These are phyloP conservation scores for Dichotomopilus funicola DNA, from an alignment of 2,329 filamentous ascomycete species.

Conservation along the genomic window DNA sequence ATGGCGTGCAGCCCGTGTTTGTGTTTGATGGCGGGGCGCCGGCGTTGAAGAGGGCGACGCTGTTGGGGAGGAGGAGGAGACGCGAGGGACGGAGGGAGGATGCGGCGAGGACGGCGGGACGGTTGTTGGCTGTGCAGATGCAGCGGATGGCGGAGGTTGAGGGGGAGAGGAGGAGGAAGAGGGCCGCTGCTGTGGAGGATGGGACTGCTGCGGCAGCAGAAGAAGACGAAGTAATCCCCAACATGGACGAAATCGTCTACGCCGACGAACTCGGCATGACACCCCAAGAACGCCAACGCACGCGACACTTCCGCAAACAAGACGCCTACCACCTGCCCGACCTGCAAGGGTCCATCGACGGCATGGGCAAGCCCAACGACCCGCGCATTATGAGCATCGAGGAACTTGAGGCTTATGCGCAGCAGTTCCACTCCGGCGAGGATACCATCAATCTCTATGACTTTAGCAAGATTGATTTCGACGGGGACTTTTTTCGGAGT, in stretches of 20 bases:
- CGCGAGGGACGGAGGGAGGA: slow-evolving; percentile 88
- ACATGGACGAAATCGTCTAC: slow-evolving; percentile 69
- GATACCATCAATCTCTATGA: slow-evolving; percentile 81
- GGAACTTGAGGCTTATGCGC: slow-evolving; percentile 87
- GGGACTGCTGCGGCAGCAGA: slow-evolving; percentile 35
- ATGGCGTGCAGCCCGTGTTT: slow-evolving; percentile 93
- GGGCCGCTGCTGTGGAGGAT: slow-evolving; percentile 37
- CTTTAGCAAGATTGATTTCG: slow-evolving; percentile 98
- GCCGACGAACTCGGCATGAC: slow-evolving; percentile 84
- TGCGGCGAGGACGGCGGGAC: slow-evolving; percentile 84
- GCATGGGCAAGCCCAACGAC: slow-evolving; percentile 86
- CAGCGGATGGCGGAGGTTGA: slow-evolving; percentile 85
- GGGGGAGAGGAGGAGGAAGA: slow-evolving; percentile 50
- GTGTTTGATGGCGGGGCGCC: slow-evolving; percentile 97
- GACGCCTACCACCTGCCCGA: slow-evolving; percentile 95
- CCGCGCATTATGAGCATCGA: slow-evolving; percentile 94
- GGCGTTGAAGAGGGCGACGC: slow-evolving; percentile 82
- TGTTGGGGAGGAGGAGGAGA: slow-evolving; percentile 67
- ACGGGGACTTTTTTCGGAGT: slow-evolving; percentile 90
- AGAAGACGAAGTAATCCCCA: slow-evolving; percentile 62
- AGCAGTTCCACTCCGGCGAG: slow-evolving; percentile 85
- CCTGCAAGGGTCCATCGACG: slow-evolving; percentile 65
- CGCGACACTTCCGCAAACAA: slow-evolving; percentile 77
- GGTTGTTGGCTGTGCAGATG: slow-evolving; percentile 89
- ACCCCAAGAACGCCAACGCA: slow-evolving; percentile 64